Conservation (phyloP, 2,329 filamentous ascomycete species). For the Beauveria scarabaeidicola region DNA sequence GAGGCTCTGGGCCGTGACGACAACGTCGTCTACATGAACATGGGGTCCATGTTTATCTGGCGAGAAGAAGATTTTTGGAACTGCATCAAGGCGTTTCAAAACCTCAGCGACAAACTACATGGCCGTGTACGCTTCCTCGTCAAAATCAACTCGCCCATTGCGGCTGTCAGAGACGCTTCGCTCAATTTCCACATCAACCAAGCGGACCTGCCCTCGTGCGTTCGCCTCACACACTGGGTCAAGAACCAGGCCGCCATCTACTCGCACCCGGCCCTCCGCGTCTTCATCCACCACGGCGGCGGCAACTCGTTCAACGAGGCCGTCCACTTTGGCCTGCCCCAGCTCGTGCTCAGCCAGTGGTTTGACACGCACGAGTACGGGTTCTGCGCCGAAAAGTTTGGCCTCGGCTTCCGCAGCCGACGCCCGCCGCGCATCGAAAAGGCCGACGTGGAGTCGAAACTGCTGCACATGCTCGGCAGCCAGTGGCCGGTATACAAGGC, state of each 20-base stretch:
- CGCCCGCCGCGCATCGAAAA: neutral
- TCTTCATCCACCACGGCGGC: conserved; percentile 5
- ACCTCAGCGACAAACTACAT: neutral
- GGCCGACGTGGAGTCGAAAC: neutral
- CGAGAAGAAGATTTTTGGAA: neutral
- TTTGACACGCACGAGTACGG: conserved; percentile 8
- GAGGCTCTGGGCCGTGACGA: neutral
- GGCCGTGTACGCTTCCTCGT: neutral
- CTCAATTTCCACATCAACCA: neutral
- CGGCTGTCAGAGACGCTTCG: neutral
- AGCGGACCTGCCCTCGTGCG: neutral
- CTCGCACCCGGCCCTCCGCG: neutral
- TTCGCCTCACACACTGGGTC: neutral
- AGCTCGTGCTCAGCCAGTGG: conserved; percentile 5
- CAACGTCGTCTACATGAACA: neutral
- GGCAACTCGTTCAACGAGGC: conserved; percentile 8
- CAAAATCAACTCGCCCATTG: neutral
- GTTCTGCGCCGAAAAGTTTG: neutral
- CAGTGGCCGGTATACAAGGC: neutral
- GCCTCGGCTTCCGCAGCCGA: conserved; percentile 1
- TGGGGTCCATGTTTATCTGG: conserved; percentile 6
- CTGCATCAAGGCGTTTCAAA: neutral
- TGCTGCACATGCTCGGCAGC: neutral
- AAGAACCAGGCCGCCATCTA: neutral
- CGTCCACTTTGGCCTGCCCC: neutral